A percentile compares a stretch with the other conserved stretches of the same genome.
phyloP scores from a whole-genome alignment of 2,329 filamentous ascomycete genomes.

The Juglanconis juglandina region DNA sequence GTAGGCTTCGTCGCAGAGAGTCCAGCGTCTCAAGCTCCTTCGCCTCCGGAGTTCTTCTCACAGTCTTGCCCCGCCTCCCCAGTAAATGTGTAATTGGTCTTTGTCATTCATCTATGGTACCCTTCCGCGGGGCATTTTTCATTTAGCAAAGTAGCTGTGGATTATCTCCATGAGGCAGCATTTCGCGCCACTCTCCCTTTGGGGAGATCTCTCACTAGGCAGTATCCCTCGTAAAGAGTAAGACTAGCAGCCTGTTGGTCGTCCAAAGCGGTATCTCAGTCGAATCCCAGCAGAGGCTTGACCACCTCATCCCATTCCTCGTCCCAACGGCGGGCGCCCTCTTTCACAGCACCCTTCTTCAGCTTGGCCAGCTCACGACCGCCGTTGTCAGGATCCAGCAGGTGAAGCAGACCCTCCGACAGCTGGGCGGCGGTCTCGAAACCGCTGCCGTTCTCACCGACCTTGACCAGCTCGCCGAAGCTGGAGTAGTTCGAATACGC shows the following conservation, averaged over 20 bases:
- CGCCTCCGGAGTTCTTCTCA: too few species aligned
- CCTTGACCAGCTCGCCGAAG: conserved; percentile 84
- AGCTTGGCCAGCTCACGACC: conserved; percentile 55
- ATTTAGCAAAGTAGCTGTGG: too few species aligned
- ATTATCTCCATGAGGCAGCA: not conserved
- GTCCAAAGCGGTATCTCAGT: not conserved
- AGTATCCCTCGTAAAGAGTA: not conserved
- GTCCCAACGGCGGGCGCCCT: conserved; percentile 80
- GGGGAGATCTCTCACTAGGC: not conserved
- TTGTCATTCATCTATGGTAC: too few species aligned
- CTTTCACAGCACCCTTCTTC: conserved; percentile 66
- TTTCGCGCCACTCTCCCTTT: not conserved
- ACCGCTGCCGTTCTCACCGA: conserved; percentile 80
- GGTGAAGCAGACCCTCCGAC: conserved; percentile 54
- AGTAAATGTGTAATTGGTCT: too few species aligned
- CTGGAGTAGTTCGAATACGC: conserved; percentile 85
- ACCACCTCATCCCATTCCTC: conserved; percentile 88
- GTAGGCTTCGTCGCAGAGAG: too few species aligned
- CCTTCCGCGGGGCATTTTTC: too few species aligned
- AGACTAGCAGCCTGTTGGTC: not conserved
- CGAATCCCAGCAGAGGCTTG: conserved; percentile 62
- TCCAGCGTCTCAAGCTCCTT: too few species aligned
- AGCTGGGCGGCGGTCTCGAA: conserved; percentile 73
- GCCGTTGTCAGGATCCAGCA: conserved; percentile 55
- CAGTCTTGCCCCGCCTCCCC: too few species aligned